Conservation (phyloP, 2,329 filamentous ascomycete species). For the Tolypocladium nubicola region DNA sequence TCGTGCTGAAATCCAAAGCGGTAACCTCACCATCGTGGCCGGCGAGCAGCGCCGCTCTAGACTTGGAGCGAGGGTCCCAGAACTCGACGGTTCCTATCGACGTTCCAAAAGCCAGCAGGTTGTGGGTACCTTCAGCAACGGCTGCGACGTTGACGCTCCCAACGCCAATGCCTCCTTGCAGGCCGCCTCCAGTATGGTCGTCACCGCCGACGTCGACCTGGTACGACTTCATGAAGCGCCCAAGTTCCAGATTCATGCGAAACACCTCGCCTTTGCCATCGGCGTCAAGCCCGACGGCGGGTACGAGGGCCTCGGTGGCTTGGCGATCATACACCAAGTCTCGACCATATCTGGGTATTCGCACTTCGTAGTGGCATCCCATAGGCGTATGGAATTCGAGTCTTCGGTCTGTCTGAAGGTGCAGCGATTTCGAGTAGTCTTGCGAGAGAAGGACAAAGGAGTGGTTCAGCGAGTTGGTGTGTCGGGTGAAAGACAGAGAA, state of each 20-base stretch:
- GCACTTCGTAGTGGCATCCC: slow-evolving; percentile 79
- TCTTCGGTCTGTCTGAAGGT: slow-evolving; percentile 82
- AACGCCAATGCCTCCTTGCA: slow-evolving; percentile 79
- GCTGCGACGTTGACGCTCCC: slow-evolving; percentile 82
- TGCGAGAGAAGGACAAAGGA: slow-evolving; percentile 80
- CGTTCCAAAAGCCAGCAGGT: slow-evolving; percentile 85
- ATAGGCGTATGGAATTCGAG: slow-evolving; percentile 88
- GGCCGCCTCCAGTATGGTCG: slow-evolving; percentile 61
- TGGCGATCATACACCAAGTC: slow-evolving; percentile 77
- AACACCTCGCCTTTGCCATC: slow-evolving; percentile 90
- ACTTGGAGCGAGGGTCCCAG: slow-evolving; percentile 82
- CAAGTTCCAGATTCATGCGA: slow-evolving; percentile 80
- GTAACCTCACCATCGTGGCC: slow-evolving; percentile 66
- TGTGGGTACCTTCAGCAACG: slow-evolving; percentile 81
- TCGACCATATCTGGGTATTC: slow-evolving; percentile 85
- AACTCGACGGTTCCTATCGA: slow-evolving; percentile 93
- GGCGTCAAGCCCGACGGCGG: slow-evolving; percentile 74
- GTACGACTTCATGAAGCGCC: slow-evolving; percentile 89
- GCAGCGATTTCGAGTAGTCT: slow-evolving; percentile 90
- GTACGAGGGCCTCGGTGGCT: slow-evolving; percentile 76
- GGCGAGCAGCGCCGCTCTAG: slow-evolving; percentile 66
- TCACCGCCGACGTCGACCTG: slow-evolving; percentile 85
- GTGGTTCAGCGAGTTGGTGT: slow-evolving; percentile 85
- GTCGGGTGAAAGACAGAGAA: slow-evolving; percentile 84
- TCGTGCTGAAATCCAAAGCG: slow-evolving; percentile 74